Base-by-base conservation (phyloP, 2,329 filamentous ascomycete genomes). In the Pyricularia sp. region DNA sequence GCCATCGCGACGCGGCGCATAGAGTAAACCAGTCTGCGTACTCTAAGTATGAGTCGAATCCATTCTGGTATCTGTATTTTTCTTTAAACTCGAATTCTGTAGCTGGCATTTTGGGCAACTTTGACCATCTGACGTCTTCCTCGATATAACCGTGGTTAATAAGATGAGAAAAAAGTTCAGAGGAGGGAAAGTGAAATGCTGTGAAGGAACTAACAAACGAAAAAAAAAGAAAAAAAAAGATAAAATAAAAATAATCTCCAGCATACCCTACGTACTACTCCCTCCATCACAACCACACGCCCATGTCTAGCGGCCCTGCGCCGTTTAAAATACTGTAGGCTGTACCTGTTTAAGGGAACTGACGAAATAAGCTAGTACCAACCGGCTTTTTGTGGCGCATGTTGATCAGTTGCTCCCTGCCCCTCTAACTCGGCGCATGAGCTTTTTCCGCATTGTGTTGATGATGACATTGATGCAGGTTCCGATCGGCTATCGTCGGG, bases 11-110 rank as follows among this genome's bases (percentile, higher is more conserved):
- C 19, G 22, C 22, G 33, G 61, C 33, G 30, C 30, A 35, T n/a
- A 35, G 7, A 12, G 8, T 5, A 44, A 13, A 49, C 22, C 19
- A 33, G 53, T 35, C 13, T 22, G 19, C 84, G 70, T 77, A 91
- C 88, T 93, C 88, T 74, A 91, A 84, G 73, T 92, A 87, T 64
- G 81, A 85, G 75, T 84, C 83, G 78, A 94, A 93, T 74, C 90
- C 90, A 78, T 86, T 89, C 72, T 87, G 87, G 75, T 93, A 93
- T 66, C 78, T 80, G 78, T 93, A 93, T 70, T 80, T 82, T 70
- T 83, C 81, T 67, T 75, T 72, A 28, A 78, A 73, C 31, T 75
- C 73, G 66, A 83, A 83, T 0, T 73, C 69, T 3, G 81, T 83
- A 66, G 79, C 74, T 19, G 80, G 79, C 81, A 83, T 83, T 31